Conservation (phyloP, 805 yeast species). For the Cyberlindnera samutprakarnensis region DNA sequence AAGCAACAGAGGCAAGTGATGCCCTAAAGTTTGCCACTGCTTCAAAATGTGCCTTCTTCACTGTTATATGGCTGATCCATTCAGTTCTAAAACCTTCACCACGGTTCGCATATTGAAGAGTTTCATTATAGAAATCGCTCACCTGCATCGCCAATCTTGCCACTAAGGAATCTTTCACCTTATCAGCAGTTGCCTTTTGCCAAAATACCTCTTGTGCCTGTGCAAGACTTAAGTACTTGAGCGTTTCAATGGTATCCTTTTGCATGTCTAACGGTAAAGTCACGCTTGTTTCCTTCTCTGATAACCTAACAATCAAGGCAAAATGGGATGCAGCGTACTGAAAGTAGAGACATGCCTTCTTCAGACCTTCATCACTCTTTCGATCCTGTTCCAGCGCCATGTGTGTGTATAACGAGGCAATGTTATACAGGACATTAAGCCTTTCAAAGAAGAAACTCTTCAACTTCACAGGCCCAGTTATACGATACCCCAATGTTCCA, state of each 20-base stretch:
- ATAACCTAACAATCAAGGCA: conserved; percentile 58
- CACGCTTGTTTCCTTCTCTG: conserved; percentile 11
- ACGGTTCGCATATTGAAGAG: conserved; percentile 35
- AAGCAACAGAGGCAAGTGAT: conserved; percentile 40
- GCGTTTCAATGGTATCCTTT: conserved; percentile 38
- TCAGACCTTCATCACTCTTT: conserved; percentile 44
- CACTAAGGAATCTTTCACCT: conserved; percentile 50
- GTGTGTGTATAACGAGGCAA: conserved; percentile 57
- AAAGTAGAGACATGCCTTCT: conserved; percentile 53
- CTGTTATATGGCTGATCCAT: conserved; percentile 55
- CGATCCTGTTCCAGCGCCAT: conserved; percentile 42
- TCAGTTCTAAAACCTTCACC: conserved; percentile 49
- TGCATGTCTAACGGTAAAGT: conserved; percentile 41
- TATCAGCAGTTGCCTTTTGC: conserved; percentile 53
- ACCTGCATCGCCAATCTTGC: conserved; percentile 62
- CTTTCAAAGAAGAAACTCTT: conserved; percentile 53
- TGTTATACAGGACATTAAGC: conserved; percentile 56
- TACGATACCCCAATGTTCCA: conserved; percentile 53
- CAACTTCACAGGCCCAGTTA: conserved; percentile 37
- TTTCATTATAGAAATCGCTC: conserved; percentile 43
- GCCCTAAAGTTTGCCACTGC: conserved; percentile 66
- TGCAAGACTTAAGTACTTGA: conserved; percentile 54
- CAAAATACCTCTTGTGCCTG: conserved; percentile 87
- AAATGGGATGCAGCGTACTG: conserved; percentile 72
- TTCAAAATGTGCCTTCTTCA: conserved; percentile 57